These are phyloP conservation scores for Hygrophila difformis DNA, from an alignment of 257 asterid species.

Conservation along the genomic window DNA sequence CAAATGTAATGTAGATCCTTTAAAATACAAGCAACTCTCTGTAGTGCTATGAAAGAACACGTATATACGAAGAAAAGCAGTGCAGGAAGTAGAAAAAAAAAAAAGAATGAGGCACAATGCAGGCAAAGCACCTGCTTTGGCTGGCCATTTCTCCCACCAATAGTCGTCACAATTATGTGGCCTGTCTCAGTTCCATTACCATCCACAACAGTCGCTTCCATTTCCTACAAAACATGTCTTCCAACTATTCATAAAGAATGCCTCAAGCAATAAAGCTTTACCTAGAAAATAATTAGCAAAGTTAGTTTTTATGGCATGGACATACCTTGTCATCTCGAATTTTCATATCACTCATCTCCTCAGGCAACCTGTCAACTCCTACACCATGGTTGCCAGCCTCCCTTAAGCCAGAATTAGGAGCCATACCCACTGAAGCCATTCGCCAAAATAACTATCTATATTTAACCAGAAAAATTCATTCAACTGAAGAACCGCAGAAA, in stretches of 20 bases:
- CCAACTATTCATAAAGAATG: slow-evolving; percentile 9
- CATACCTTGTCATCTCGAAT: slow-evolving; percentile 67
- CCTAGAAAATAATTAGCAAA: background rate
- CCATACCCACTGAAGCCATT: slow-evolving; percentile 70
- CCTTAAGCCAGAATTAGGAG: slow-evolving; percentile 55
- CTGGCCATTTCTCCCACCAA: slow-evolving; percentile 87
- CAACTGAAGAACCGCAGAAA: slow-evolving; percentile 36
- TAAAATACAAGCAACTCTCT: no score
- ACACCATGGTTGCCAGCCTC: slow-evolving; percentile 40
- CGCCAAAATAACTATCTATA: slow-evolving; percentile 25
- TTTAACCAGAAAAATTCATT: slow-evolving; percentile 39
- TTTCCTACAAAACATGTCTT: slow-evolving; percentile 39
- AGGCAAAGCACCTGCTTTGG: slow-evolving; percentile 67
- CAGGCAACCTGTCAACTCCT: slow-evolving; percentile 61
- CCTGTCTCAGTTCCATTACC: slow-evolving; percentile 98
- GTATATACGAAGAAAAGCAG: background rate
- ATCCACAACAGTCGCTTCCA: slow-evolving; percentile 70
- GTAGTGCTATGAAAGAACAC: no score
- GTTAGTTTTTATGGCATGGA: background rate
- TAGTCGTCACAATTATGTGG: slow-evolving; percentile 84
- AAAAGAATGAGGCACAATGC: background rate
- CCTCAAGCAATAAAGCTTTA: slow-evolving; percentile 12
- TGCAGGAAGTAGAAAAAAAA: slow-evolving; percentile 8
- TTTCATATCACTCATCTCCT: slow-evolving; percentile 71
- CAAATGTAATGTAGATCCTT: no score